Base-by-base conservation (phyloP, 441 rosid genomes). In the Erodium moschatum region DNA sequence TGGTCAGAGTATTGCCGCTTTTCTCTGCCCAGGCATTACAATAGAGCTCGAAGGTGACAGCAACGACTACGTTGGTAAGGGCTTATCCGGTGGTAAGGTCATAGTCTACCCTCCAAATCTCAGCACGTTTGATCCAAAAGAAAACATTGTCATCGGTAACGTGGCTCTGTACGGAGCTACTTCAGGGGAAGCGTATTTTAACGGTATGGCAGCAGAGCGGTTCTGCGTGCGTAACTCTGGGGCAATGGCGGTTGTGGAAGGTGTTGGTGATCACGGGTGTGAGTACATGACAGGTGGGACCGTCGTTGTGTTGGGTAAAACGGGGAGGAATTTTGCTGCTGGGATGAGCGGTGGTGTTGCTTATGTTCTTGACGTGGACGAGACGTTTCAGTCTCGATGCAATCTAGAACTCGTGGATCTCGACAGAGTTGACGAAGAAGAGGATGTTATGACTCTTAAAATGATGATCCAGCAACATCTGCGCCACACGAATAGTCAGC, bases 281-380 rank as follows among this genome's bases (percentile, higher is more conserved):
- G 99, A 96, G 81, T 96, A 96, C 82, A 96, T 96, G 99, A 96
- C 99, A n/a, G 99, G 99, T 52, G 99, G 99, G 46, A 96, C 87
- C 11, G 97, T 96, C 2, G 96, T 88, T 66, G 96, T 96, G 65
- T 97, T 96, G 29, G 99, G 99, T 15, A 92, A 89, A 81, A 92
- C 99, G 38, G 99, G 98, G 67, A 86, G 98, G 81, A 96, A 96
- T 79, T 96, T 96, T 74, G 99, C 99, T 72, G 98, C 99, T 7
- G 99, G 99, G 70, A 96, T 96, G 99, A 96, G 99, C 79, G 99
- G 99, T 33, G 99, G 99, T 73, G 62, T 91, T 69, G 98, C 99
- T 66, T 96, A 91, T 79, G 95, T 96, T 75, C 84, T 96, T 56
- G 98, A 96, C 73, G 77, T 78, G 42, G 98, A 92, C 72, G 92